phyloP scores from a whole-genome alignment of 768 basidiomycete genomes.

The Lactarius evosmus region DNA sequence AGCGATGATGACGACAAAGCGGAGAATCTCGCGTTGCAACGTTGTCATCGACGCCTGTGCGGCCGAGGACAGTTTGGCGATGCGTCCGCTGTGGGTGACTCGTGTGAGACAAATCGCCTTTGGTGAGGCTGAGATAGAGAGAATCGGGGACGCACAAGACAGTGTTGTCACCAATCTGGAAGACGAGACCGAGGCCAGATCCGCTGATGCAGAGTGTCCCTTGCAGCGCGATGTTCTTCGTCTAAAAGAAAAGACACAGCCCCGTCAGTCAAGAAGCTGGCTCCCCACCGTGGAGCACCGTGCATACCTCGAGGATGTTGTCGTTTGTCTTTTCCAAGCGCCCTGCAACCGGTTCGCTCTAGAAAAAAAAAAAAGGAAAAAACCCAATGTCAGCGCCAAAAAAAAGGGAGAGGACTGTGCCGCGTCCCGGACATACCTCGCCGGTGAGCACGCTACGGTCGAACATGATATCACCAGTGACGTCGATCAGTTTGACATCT shows the following conservation, averaged over 20 bases:
- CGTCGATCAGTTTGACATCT: slow-evolving; percentile 61
- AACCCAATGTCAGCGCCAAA: slow-evolving; percentile 31
- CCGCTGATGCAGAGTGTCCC: slow-evolving; percentile 52
- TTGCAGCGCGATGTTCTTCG: slow-evolving; percentile 59
- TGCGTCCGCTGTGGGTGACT: slow-evolving; percentile 35
- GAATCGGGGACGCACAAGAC: slow-evolving; percentile 44
- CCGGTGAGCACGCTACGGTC: slow-evolving; percentile 67
- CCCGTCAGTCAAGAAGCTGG: slow-evolving; percentile 16
- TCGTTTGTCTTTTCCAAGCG: slow-evolving; percentile 33
- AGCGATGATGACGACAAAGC: slow-evolving; percentile 54
- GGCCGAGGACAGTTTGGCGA: slow-evolving; percentile 39
- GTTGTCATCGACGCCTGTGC: slow-evolving; percentile 41
- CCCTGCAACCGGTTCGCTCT: slow-evolving; percentile 28
- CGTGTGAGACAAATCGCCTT: neutral
- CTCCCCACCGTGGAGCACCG: neutral
- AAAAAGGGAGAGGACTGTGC: slow-evolving; percentile 27
- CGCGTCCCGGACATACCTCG: slow-evolving; percentile 40
- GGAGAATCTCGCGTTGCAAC: slow-evolving; percentile 51
- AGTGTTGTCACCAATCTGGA: slow-evolving; percentile 49
- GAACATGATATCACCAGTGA: slow-evolving; percentile 54
- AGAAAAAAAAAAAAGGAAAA: no score
- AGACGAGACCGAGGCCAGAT: slow-evolving; percentile 46
- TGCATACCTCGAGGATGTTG: slow-evolving; percentile 31
- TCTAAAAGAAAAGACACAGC: slow-evolving; percentile 37
- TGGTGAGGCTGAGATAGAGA: neutral